Conservation (phyloP, 345 rosid genomes). For the Camelina hispida region DNA sequence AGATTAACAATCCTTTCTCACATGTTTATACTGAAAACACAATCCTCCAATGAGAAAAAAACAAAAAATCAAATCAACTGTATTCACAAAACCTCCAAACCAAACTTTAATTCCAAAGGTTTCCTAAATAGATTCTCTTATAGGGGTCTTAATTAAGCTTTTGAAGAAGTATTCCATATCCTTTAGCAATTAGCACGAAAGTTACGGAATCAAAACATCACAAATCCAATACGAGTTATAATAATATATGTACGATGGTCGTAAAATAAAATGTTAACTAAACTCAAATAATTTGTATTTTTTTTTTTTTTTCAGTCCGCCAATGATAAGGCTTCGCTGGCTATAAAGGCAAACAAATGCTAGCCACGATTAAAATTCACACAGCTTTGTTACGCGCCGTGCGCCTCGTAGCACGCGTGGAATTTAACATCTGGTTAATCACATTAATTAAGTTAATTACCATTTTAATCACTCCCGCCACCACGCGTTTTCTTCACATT, state of each 20-base stretch:
- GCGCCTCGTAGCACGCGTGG: no score
- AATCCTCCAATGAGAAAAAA: not conserved
- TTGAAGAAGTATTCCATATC: conserved; percentile 1
- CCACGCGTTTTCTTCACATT: conserved; percentile 32
- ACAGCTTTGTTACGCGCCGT: not conserved
- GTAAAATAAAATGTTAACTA: no score
- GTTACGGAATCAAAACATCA: not conserved
- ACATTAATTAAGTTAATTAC: conserved; percentile 7
- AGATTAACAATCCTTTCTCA: not conserved
- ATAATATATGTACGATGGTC: no score
- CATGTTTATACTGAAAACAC: not conserved
- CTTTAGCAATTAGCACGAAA: not conserved
- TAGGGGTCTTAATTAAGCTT: no score
- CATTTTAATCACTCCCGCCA: conserved; percentile 25
- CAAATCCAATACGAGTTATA: not conserved
- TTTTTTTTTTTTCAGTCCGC: not conserved
- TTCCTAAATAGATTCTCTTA: not conserved
- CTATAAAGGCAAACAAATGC: not conserved
- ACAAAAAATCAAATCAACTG: not conserved
- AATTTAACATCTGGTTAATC: not conserved
- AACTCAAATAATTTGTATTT: no score
- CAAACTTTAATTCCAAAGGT: not conserved
- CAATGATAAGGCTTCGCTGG: conserved; percentile 7
- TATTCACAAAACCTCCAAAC: not conserved
- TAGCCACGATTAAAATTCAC: not conserved